Evolutionary conservation across 2,329 filamentous ascomycete genomes (phyloP), one percentile per base, ranked within the genome.

Genomic region (Botrytis fabae): DNA sequence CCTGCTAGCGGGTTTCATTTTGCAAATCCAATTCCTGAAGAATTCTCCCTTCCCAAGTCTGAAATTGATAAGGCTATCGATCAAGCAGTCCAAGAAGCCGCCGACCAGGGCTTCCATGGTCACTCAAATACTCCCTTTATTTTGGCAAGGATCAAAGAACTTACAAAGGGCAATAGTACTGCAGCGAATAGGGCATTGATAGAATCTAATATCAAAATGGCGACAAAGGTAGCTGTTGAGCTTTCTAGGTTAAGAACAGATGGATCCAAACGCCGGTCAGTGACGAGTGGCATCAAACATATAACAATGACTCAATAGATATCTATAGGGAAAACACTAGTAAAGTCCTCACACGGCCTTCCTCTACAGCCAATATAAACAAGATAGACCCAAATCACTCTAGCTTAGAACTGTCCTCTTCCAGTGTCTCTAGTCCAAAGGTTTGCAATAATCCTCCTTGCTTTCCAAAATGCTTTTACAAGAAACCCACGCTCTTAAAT

Each of bases 1-100:
- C 18, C 57, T 5, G 62, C 46, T 74, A 94, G 93, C 1, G 96
- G 95, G 14, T 83, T 98, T 71, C 85, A 95, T 73, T 95, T 99
- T 80, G 95, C 95, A 72, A 98, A 97, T 80, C 95, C 91, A 0
- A 88, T 93, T 16, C 90, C 91, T 0, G 80, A 83, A 69, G 83
- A 90, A 65, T 83, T 85, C 75, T 88, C 89, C 5, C 88, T 93
- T 70, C 84, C 88, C 0, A 89, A 89, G 75, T 81, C 82, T 7
- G 84, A 89, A 70, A 91, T 91, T 80, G 85, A 90, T 75, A 77
- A 79, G 38, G 85, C 88, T 40, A 89, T 91, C 69, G 81, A 85
- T 32, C 82, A 87, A 76, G 89, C 89, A 4, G 82, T 91, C 44
- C 80, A 83, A 68, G 84, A 88, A 73, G 88, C 89, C 7, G 82